Evolutionary conservation across 257 asterid species (phyloP).

Genomic region (Cordia subcordata): DNA sequence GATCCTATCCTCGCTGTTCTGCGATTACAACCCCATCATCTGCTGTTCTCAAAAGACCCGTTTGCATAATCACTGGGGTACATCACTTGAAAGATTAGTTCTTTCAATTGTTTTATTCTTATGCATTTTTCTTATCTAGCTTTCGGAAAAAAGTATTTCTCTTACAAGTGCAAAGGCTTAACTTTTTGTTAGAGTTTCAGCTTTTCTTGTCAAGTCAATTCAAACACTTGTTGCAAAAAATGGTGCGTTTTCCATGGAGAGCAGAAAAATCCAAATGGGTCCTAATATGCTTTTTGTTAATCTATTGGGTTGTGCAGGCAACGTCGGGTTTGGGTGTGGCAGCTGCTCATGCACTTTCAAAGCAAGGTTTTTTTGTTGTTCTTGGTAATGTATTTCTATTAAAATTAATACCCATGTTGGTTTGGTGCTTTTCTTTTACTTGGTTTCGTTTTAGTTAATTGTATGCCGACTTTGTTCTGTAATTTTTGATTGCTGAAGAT

Average conservation of each 20-base stretch:
- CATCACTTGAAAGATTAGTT: background rate
- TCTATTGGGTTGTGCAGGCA: conserved; percentile 41
- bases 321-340: conserved; percentile 94
- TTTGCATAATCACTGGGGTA: conserved; percentile 92
- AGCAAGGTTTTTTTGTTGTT: conserved; percentile 70
- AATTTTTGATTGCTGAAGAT: too few relatives aligned
- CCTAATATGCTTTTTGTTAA: too few relatives aligned
- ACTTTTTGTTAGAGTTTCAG: too few relatives aligned
- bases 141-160: too few relatives aligned
- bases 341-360: conserved; percentile 66
- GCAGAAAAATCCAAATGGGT: too few relatives aligned
- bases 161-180: too few relatives aligned
- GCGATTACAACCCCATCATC: conserved; percentile 21
- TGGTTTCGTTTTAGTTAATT: background rate
- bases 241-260: too few relatives aligned
- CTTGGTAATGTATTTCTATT: conserved; percentile 46
- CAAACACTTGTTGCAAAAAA: too few relatives aligned
- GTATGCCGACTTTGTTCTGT: too few relatives aligned
- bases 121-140: background rate
- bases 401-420: background rate
- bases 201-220: too few relatives aligned
- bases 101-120: conserved; percentile 3
- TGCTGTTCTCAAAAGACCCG: conserved; percentile 25
- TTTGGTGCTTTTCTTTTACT: background rate
- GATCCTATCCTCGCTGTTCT: conserved; percentile 21